Evolutionary conservation across 306 rosid genomes (phyloP).

Genomic region (Psophocarpus tetragonolobus): DNA sequence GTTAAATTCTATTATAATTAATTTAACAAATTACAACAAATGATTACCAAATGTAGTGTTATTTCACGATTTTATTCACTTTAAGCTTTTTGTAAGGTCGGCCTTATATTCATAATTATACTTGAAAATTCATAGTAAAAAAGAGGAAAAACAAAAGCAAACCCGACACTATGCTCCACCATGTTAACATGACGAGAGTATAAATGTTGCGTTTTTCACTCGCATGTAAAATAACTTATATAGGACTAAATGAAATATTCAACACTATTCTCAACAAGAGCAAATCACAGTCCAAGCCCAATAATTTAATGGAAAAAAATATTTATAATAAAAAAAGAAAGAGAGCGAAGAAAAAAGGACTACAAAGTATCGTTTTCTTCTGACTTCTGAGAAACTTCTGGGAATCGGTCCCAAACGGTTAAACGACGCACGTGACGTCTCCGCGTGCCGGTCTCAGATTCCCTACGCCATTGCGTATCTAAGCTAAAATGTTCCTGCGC

Average conservation of each 20-base stretch:
- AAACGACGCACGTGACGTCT: conserved; percentile 54
- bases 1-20: neutral
- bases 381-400: conserved; percentile 58
- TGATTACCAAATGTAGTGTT: neutral
- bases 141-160: neutral
- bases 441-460: conserved; percentile 46
- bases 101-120: neutral
- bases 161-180: neutral
- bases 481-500: neutral
- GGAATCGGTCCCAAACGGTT: conserved; percentile 53
- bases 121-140: neutral
- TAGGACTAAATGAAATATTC: neutral
- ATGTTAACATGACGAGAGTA: neutral
- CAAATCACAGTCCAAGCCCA: conserved; percentile 27
- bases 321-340: neutral
- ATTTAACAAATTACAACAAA: too few relatives aligned
- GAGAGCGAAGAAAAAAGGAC: neutral
- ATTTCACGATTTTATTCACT: too few relatives aligned
- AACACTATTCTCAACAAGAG: neutral
- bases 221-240: neutral
- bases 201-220: neutral
- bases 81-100: neutral
- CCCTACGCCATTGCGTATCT: conserved; percentile 32
- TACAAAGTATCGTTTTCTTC: conserved; percentile 21
- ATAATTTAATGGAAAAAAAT: conserved; percentile 8